Base-by-base conservation (phyloP, 129 eudicot genomes). In the Calendula officinalis region DNA sequence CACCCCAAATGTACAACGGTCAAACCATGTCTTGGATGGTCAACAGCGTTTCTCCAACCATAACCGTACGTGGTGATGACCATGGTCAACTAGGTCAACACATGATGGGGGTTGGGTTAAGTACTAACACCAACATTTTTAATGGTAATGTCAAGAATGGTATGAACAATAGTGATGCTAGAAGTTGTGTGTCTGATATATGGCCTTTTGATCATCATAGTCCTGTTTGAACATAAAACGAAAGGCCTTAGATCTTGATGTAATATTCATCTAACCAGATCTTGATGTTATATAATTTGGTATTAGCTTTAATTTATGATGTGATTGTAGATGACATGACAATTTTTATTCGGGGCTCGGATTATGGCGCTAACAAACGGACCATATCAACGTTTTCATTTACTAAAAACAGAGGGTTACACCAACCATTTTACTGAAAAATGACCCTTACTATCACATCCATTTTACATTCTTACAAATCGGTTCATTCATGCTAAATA, bases 121-220 rank as follows among this genome's bases (percentile, higher is more conserved):
- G 75, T 12, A 8, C 67, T 46, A 71, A 70, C 45, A 3, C 58
- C 14, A 68, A 60, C 34, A 49, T 45, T 33, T 78, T 72, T 36
- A 49, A 47, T 64, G 74, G 81, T 52, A 79, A 41, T 42, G 36
- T 73, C 14, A 74, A 70, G 40, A 82, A 77, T 53, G 82, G 84
- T 16, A 66, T 72, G 7, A 64, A 52, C 7, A 59, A 54, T 22
- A 40, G 75, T 14, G 86, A 84, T 34, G 76, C 83, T 50, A 87
- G 77, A 27, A 79, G 81, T 48, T 70, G 78, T 43, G 81, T 53
- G 3, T 64, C 89, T 11, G 89, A 80, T 15, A 78, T 78, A 5
- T 90, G 97, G 72, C 60, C 73, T 39, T 82, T 79, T 77, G 89
- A 75, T 33, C 60, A 81, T 79, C 79, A 66, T 74, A 50, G 65